Base-by-base conservation (phyloP, 768 basidiomycete species). In the Lactarius trivialis region DNA sequence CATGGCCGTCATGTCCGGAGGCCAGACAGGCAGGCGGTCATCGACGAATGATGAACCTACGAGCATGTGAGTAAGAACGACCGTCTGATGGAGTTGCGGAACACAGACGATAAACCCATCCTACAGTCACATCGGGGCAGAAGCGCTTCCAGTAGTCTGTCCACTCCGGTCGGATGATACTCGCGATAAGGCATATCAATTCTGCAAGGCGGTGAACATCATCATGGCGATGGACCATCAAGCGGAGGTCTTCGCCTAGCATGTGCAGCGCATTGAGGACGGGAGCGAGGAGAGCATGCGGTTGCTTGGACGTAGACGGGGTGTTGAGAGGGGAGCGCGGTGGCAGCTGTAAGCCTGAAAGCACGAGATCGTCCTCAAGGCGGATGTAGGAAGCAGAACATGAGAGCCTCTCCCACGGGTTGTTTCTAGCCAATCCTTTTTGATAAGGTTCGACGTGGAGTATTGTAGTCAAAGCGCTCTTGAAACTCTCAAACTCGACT, bases 101-200 rank as follows among this genome's bases (percentile, higher is more conserved):
- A 30, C 71, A 69, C 68, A 51, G 48, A 66, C 30, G 43, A 39
- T 11, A 74, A 12, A 55, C 79, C 91, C 90, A 90, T 32, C 73
- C 71, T n/a, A 75, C 73, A 66, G 81, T 75, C 30, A 79, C 79
- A 50, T 82, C 80, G 4, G 92, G 89, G 67, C 85, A 84, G 45
- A 92, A 75, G 14, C 93, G 81, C 69, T 88, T 87, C 94, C 93
- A 96, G 70, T 94, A 94, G 73, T 97, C 93, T 7, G 83, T 83
- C 94, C 93, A 96, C 70, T 93, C 93, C 0, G 86, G 84, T 21
- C 89, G 82, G 17, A 91, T 80, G 15, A 82, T 75, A 26, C 80
- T 70, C 58, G 86, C 85, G 60, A 89, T 72, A 5, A 78, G 76
- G 70, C 86, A 88, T 33, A 91, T 79, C 33, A 89, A 66, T 8